Base-by-base conservation (phyloP, 257 asterid species). In the Scutellaria galericulata region DNA sequence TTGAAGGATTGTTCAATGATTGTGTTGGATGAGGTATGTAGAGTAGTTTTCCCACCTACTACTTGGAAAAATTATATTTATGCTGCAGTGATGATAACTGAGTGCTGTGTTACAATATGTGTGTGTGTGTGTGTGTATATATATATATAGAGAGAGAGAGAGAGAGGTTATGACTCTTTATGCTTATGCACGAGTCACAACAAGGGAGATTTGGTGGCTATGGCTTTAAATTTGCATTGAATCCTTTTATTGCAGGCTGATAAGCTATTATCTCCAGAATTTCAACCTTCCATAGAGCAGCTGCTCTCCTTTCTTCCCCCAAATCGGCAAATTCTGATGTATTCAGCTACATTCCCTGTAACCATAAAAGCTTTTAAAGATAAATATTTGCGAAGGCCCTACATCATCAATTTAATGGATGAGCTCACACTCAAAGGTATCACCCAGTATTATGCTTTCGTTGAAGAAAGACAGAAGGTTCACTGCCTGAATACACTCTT, bases 401-500 rank as follows among this genome's bases (percentile, higher is more conserved):
- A 87, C 55, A 56, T 87, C 48, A 87, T 89, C 81, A 89, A 89
- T 73, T 91, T 89, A 66, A 87, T 89, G 96, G 96, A 89, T 57
- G 93, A 89, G 79, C 93, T 87, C 53, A 87, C 93, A 58, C 87
- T 89, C 50, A 89, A 89, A 88, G 96, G 96, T 80, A 85, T 89
- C 64, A 89, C 91, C 53, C 91, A 87, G 64, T 89, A 45, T 85
- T 89, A 85, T 81, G 96, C 96, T 75, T 89, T 89, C 73, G 96
- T 89, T 56, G 93, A 89, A 84, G 96, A 89, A 81, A 83, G 96
- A 70, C 96, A 89, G 76, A 89, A 89, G 83, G 87, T 89, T 73
- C 93, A 89, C 75, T 87, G 96, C 86, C 96, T 89, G 72, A 89
- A 89, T 77, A 89, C 93, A 6, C 93, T 89, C 39, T 89, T 89